Evolutionary conservation across 2,329 filamentous ascomycete species (phyloP).

Genomic region (Aspergillus piperis): DNA sequence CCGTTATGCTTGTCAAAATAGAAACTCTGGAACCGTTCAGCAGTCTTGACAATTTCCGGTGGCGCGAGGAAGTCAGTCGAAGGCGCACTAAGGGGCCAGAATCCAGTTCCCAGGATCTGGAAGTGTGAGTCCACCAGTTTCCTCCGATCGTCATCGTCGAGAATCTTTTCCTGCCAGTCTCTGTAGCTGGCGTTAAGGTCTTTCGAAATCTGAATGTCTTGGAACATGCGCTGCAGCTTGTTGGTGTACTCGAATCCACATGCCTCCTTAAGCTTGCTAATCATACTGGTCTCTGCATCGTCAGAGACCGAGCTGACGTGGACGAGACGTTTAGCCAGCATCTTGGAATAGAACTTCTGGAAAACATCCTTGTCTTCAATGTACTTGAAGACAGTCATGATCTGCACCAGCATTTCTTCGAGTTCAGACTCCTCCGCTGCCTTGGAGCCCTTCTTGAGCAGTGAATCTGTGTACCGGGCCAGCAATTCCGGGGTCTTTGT

Average conservation of each 20-base stretch:
- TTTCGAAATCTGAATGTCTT: constrained; percentile 98
- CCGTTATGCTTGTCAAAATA: constrained; percentile 97
- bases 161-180: constrained; percentile 68
- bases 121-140: constrained; percentile 80
- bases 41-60: constrained; percentile 78
- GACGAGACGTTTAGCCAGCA: constrained; percentile 91
- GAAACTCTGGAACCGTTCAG: constrained; percentile 85
- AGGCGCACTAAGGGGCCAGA: constrained; percentile 90
- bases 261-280: constrained; percentile 96
- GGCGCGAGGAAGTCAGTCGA: constrained; percentile 88
- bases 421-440: constrained; percentile 92
- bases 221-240: constrained; percentile 99
- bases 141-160: constrained; percentile 66
- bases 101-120: constrained; percentile 90
- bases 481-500: constrained; percentile 93
- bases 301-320: constrained; percentile 94
- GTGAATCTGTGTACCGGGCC: constrained; percentile 90
- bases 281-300: constrained; percentile 98
- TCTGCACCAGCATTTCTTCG: constrained; percentile 82
- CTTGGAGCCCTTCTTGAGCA: constrained; percentile 86
- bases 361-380: constrained; percentile 99
- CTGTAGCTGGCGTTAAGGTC: constrained; percentile 90
- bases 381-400: constrained; percentile 99
- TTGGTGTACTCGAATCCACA: constrained; percentile 99
- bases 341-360: constrained; percentile 98